Evolutionary conservation across 2,329 filamentous ascomycete species (phyloP), one percentile per base, ranked within the genome.

Genomic region (Neonectria ditissima): DNA sequence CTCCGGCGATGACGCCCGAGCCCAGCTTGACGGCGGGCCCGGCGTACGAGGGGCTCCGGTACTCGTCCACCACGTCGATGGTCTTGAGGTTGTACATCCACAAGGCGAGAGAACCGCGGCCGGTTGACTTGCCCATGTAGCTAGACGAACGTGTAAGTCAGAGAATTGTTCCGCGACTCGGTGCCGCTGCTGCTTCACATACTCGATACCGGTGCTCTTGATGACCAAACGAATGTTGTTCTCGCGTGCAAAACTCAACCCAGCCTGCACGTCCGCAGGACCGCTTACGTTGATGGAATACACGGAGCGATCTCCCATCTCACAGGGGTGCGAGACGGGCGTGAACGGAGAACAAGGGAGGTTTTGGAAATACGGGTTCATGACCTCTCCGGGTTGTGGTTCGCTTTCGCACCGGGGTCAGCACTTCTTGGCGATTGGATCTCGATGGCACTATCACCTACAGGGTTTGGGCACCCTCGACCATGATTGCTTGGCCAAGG

Each of bases 21-120:
- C 83, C 85, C 28, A 89, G 70, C 30, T 80, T 86, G 18, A 87
- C 76, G 0, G 85, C 86, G 11, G 78, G 77, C 5, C 87, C 86
- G 0, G 62, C 76, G 72, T 88, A 89, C 30, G 76, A 66, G 24
- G 78, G 73, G 10, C 72, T 70, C 54, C 79, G 85, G 68, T 80
- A 78, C 16, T 22, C 20, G 53, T 78, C 75, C 20, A 80, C 71
- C 66, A 83, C 80, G 22, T 80, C 62, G 30, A 82, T 79, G 24
- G 78, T 69, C 72, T 82, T 80, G 58, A 82, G 68, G 58, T 75
- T 66, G 65, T 81, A 77, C 6, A 75, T 81, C 77, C 79, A 80
- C 22, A 81, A 66, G 24, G 75, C 74, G n/a, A 82, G 66, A 16
- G 75, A 69, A 18, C 80, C 79, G 16, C 71, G 72, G 18, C 80